Percentiles rank a stretch among this genome's conserved stretches.
These are phyloP conservation scores for Phyllosticta paracitricarpa DNA, from an alignment of 2,329 filamentous ascomycete species.

Conservation along the genomic window DNA sequence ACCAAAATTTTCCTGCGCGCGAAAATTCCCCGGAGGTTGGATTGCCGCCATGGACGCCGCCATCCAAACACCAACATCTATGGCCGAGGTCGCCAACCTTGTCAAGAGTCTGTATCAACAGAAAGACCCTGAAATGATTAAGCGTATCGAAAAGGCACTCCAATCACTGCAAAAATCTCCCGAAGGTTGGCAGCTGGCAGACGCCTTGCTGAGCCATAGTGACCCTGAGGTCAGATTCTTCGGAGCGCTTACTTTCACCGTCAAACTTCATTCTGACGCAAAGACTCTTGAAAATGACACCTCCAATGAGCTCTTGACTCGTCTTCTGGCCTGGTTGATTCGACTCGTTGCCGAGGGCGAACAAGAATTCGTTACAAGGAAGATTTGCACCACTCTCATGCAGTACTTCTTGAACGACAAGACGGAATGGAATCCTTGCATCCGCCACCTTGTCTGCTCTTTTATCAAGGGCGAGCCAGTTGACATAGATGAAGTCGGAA, in stretches of 20 bases:
- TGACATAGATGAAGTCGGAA: slow-evolving; percentile 39
- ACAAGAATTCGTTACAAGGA: slow-evolving; percentile 51
- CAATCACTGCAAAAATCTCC: slow-evolving; percentile 69
- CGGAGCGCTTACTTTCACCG: slow-evolving; percentile 80
- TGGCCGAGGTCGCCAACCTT: slow-evolving; percentile 32
- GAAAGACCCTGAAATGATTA: slow-evolving; percentile 34
- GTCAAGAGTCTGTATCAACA: slow-evolving; percentile 44
- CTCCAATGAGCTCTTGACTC: slow-evolving; percentile 23
- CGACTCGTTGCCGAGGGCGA: slow-evolving; percentile 7
- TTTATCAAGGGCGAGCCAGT: slow-evolving; percentile 40
- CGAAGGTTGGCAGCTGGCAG: slow-evolving; percentile 77
- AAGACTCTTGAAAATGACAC: slow-evolving; percentile 21
- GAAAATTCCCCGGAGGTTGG: background rate
- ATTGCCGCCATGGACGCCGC: background rate
- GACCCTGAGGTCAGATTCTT: slow-evolving; percentile 81
- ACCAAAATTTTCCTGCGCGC: background rate
- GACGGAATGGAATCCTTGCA: slow-evolving; percentile 53
- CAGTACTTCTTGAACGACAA: slow-evolving; percentile 67
- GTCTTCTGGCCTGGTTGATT: slow-evolving; percentile 54
- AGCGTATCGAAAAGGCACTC: slow-evolving; percentile 59
- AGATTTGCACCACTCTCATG: slow-evolving; percentile 67
- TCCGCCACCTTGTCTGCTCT: slow-evolving; percentile 54
- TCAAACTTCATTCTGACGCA: slow-evolving; percentile 63
- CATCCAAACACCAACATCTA: background rate
- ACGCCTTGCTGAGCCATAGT: slow-evolving; percentile 58